A percentile compares a stretch with the other conserved stretches of the same genome.
Evolutionary conservation across 108 stramenopile genomes (phyloP).

Genomic region (Cyclotella choctawhatcheeana): DNA sequence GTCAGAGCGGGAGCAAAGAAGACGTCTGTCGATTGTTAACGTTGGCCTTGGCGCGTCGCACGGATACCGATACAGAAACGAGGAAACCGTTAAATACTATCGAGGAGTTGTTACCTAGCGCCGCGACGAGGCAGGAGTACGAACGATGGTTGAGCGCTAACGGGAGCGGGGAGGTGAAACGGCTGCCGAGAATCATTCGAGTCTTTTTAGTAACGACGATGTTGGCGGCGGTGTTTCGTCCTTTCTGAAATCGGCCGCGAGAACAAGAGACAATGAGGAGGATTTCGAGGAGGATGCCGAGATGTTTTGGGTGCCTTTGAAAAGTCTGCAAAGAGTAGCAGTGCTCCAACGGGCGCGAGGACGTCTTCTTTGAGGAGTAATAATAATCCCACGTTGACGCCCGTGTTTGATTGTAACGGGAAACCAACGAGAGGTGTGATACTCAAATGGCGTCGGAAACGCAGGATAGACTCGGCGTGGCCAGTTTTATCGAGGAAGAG

Average conservation of each 20-base stretch:
- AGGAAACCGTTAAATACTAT: conserved; percentile 58
- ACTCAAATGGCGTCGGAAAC: conserved; percentile 51
- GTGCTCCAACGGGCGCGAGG: no score
- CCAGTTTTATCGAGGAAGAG: conserved; percentile 53
- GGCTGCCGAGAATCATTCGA: conserved; percentile 60
- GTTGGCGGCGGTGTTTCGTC: conserved; percentile 15
- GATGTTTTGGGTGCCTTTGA: conserved; percentile 52
- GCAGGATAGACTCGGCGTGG: conserved; percentile 28
- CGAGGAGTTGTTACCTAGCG: conserved; percentile 59
- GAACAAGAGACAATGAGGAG: conserved; percentile 18
- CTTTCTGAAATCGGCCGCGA: conserved; percentile 39
- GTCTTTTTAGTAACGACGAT: conserved; percentile 6
- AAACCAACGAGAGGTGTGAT: conserved; percentile 41
- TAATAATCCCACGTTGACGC: background rate
- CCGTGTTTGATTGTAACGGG: background rate
- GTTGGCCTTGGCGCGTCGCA: conserved; percentile 66
- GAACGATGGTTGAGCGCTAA: conserved; percentile 67
- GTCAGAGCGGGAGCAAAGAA: conserved; percentile 75
- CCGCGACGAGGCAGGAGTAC: conserved; percentile 65
- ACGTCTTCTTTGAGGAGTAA: no score
- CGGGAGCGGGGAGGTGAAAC: conserved; percentile 55
- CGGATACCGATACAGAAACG: conserved; percentile 72
- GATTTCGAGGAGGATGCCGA: conserved; percentile 54
- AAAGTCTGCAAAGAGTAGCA: conserved; percentile 14
- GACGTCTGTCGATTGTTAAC: conserved; percentile 81